Base-by-base conservation (phyloP, 2,329 filamentous ascomycete species). In the Clonostachys sp. region DNA sequence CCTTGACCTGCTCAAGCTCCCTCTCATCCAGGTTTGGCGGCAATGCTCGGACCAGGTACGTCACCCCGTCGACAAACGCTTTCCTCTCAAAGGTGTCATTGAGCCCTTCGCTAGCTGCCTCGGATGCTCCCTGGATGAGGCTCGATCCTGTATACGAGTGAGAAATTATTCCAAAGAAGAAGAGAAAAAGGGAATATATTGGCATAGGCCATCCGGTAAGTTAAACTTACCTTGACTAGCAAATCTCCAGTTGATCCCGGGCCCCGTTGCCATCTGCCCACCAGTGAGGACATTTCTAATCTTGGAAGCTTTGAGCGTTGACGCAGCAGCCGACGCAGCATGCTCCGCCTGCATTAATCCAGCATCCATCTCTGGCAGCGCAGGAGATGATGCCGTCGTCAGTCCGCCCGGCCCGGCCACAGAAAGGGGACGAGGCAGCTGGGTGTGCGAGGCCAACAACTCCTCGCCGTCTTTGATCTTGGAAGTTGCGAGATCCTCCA, bases 21-120 rank as follows among this genome's bases (percentile, higher is more conserved):
- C 75, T 72, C 3, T 65, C 63, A 34, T 74, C 76, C 33, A 87
- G 72, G 44, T 84, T 70, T 2, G 63, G 51, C 0, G 84, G 84
- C 0, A 87, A 70, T 8, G 78, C 83, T 50, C 75, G 75, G n/a
- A 87, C 70, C 20, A 87, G 68, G 59, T 86, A 86, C 4, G 77
- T 75, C 5, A 85, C 63, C 49, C 80, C 77, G 54, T 86, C 80
- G 44, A 87, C 64, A 61, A 86, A 87, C 10, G 84, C 72, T 52
- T 81, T 79, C 24, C 84, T 74, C 45, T 79, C 77, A 49, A 66
- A 65, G 1, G 54, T 51, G 6, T 53, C 48, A 24, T 57, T 53
- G 41, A 59, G 55, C 4, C 55, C 55, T 9, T 53, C 52, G 6
- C 51, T 53, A 18, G 53, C 54, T n/a, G 57, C 57, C 20, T 61